Conservation (phyloP, 1,284 basidiomycete genomes). For the Coniophora puteana region DNA sequence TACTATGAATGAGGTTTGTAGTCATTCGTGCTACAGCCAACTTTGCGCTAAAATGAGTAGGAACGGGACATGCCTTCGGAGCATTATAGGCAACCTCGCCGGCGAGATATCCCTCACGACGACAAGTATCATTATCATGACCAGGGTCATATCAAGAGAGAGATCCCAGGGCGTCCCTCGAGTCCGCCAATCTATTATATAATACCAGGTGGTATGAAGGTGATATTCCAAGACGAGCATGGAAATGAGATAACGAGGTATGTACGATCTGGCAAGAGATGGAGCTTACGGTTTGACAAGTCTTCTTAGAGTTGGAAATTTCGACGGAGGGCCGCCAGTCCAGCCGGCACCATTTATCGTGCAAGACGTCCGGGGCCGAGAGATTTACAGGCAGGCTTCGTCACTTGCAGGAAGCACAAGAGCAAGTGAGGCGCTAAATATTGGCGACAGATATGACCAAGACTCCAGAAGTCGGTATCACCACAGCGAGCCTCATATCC, state of each 20-base stretch:
- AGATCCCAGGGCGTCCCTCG: too few species aligned
- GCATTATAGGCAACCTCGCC: too few species aligned
- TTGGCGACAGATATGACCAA: constrained; percentile 20
- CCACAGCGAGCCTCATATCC: constrained; percentile 24
- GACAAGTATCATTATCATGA: too few species aligned
- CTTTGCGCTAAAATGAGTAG: too few species aligned
- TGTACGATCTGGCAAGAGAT: constrained; percentile 3
- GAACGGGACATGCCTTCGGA: too few species aligned
- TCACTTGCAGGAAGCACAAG: too few species aligned
- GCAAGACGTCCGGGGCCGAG: constrained; percentile 45
- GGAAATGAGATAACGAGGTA: constrained; percentile 68
- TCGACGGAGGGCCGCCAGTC: constrained; percentile 23
- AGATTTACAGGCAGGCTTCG: constrained; percentile 46
- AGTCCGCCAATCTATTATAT: constrained; percentile 59
- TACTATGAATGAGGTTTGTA: too few species aligned
- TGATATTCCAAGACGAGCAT: constrained; percentile 64
- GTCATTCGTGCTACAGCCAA: too few species aligned
- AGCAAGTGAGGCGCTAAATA: too few species aligned
- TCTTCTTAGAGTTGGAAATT: constrained; percentile 41
- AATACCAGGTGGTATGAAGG: constrained; percentile 59
- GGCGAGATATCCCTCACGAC: too few species aligned
- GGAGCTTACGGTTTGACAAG: constrained; percentile 18
- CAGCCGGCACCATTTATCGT: constrained; percentile 39
- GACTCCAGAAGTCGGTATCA: too few species aligned
- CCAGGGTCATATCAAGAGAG: too few species aligned